phyloP scores from a whole-genome alignment of 345 rosid species.

The Ceriops decandra region DNA sequence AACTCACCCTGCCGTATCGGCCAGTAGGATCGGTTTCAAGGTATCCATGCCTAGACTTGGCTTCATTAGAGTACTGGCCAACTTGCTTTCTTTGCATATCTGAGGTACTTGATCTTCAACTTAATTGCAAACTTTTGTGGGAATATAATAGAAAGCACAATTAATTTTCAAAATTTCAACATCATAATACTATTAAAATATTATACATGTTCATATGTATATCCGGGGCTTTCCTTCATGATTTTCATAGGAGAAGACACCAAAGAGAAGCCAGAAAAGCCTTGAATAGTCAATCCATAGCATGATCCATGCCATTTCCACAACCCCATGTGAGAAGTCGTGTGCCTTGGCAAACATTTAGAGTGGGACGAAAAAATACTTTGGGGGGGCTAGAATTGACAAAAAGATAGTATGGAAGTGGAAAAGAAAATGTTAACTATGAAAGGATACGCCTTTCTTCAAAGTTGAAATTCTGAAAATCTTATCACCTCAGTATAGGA shows the following conservation, averaged over 20 bases:
- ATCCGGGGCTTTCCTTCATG: constrained; percentile 37
- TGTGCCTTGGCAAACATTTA: constrained; percentile 20
- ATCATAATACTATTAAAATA: background rate
- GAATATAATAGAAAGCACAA: background rate
- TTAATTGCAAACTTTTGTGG: background rate
- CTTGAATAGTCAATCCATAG: constrained; percentile 31
- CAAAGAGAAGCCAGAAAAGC: constrained; percentile 32
- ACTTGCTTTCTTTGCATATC: constrained; percentile 26
- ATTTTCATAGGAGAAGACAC: constrained; percentile 39
- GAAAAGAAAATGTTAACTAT: background rate
- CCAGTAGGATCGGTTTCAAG: constrained; percentile 43
- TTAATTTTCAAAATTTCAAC: background rate
- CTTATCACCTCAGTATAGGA: background rate
- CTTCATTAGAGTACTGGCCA: constrained; percentile 16
- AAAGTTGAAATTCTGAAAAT: background rate
- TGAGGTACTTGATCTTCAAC: background rate
- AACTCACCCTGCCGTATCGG: constrained; percentile 52
- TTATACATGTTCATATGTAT: background rate
- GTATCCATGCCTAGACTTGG: constrained; percentile 19
- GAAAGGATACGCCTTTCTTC: background rate
- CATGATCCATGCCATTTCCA: constrained; percentile 34
- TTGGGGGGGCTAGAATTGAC: background rate
- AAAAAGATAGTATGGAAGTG: background rate
- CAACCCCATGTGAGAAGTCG: constrained; percentile 23
- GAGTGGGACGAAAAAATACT: background rate